phyloP scores from a whole-genome alignment of 164 flowering plant species.

The Magnolia kwangsiensis region DNA sequence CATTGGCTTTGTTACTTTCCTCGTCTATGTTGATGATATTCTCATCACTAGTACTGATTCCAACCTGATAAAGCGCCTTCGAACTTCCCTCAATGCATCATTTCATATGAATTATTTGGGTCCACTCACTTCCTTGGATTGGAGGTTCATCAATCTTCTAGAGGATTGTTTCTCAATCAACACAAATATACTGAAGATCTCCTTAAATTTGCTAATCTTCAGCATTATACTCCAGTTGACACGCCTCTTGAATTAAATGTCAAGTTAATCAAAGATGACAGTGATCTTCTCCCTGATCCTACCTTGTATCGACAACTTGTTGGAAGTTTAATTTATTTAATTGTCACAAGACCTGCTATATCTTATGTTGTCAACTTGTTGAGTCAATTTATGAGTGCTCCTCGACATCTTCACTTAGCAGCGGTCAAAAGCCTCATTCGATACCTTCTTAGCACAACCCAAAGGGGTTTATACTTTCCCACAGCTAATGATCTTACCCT shows the following conservation, averaged over 20 bases:
- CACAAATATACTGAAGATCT: background rate
- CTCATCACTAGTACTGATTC: background rate
- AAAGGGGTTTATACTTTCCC: too few relatives aligned
- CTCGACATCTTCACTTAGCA: too few relatives aligned
- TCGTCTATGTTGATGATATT: background rate
- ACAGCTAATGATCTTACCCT: too few relatives aligned
- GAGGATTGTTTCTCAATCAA: background rate
- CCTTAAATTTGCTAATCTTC: background rate
- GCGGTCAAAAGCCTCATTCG: background rate
- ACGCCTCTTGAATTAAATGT: background rate
- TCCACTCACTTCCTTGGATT: background rate
- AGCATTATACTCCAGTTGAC: background rate
- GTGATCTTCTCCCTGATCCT: background rate
- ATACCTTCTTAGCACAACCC: background rate
- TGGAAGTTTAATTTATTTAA: background rate
- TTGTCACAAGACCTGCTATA: background rate
- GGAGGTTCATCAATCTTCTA: background rate
- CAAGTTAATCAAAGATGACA: background rate
- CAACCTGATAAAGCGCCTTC: background rate
- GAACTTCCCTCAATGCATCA: background rate
- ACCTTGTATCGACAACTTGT: background rate
- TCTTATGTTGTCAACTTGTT: background rate
- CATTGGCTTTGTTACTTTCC: background rate
- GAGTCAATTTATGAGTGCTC: background rate
- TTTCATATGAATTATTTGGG: background rate